A percentile compares a stretch with the other conserved stretches of the same genome.
These are phyloP conservation scores for Penicillium diatomitis DNA, from an alignment of 495 filamentous ascomycete species.

Conservation along the genomic window DNA sequence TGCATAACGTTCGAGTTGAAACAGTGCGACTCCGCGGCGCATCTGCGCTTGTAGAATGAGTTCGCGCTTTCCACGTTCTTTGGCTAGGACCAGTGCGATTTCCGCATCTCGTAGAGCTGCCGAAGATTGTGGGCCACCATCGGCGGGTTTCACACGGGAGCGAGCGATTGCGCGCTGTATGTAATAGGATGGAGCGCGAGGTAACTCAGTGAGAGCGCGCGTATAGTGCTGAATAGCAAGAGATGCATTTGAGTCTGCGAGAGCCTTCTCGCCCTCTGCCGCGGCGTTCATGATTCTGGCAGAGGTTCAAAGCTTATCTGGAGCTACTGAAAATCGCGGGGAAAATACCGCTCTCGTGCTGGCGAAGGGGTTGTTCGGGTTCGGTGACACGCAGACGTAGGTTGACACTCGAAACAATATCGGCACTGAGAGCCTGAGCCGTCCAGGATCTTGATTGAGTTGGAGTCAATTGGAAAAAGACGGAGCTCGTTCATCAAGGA, in stretches of 20 bases:
- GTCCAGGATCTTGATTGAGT: no score
- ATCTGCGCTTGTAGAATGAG: constrained; percentile 74
- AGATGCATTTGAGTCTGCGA: constrained; percentile 51
- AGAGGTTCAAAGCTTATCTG: neutral
- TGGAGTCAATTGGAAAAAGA: no score
- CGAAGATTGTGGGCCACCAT: constrained; percentile 37
- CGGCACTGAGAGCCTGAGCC: no score
- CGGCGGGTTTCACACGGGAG: constrained; percentile 48
- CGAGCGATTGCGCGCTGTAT: constrained; percentile 81
- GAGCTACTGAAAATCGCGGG: neutral
- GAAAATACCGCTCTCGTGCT: no score
- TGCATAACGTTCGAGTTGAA: constrained; percentile 58
- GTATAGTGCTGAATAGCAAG: constrained; percentile 65
- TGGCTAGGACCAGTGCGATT: constrained; percentile 58
- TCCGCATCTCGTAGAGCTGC: constrained; percentile 74
- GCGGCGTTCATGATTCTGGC: constrained; percentile 48
- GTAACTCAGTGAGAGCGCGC: constrained; percentile 55
- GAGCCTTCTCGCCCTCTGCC: constrained; percentile 52
- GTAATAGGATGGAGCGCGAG: constrained; percentile 71
- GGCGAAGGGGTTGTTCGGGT: no score
- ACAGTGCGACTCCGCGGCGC: constrained; percentile 66
- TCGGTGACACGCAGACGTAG: no score
- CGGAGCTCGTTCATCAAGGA: no score
- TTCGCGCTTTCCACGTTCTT: constrained; percentile 68
- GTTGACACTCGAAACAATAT: no score